Evolutionary conservation across 2,329 filamentous ascomycete genomes (phyloP), one percentile per base, ranked within the genome.

Genomic region (Falciphora oryzae): DNA sequence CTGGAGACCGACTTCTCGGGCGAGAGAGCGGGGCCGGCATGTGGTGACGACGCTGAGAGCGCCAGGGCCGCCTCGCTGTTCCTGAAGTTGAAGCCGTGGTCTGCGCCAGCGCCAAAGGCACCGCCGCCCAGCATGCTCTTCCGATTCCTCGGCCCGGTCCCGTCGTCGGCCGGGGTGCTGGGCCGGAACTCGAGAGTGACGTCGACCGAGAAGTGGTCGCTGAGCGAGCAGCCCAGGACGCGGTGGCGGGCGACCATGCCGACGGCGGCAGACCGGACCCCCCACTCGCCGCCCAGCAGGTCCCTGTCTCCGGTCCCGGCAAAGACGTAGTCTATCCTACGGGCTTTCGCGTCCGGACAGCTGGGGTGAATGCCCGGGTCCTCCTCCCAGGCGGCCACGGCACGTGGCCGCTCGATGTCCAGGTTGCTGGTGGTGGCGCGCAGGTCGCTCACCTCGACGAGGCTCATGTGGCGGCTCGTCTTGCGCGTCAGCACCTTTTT

Each of bases 251-350:
- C 85, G 27, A 86, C 89, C 87, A 97, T 92, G 66, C 89, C 89
- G 1, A 99, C 90, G 62, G 86, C 83, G 3, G 85, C 89, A 10
- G 84, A 81, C 66, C 87, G 82, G 65, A 97, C 86, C 16, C 85
- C 79, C 93, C 93, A 97, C 59, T 74, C 72, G 66, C 75, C 61
- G 63, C 75, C 73, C 5, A 71, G 68, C 60, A 65, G 64, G 57
- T 68, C 25, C 66, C 71, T 63, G 68, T 73, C 68, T 16, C 81
- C 84, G 16, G 84, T 83, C 1, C 85, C 86, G 69, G 92, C 14
- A 63, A 99, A 98, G 72, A 99, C 90, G 76, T 99, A 99, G 77
- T 99, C 95, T 61, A 98, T 83, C 28, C 95, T 83, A 75, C 97
- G 94, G n/a, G 90, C 94, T 29, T 81, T 82, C 0, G 86, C 86